Percentiles rank a stretch among this genome's conserved stretches.
phyloP scores from a whole-genome alignment of 2,329 filamentous ascomycete genomes.

The Claviceps spartinae region DNA sequence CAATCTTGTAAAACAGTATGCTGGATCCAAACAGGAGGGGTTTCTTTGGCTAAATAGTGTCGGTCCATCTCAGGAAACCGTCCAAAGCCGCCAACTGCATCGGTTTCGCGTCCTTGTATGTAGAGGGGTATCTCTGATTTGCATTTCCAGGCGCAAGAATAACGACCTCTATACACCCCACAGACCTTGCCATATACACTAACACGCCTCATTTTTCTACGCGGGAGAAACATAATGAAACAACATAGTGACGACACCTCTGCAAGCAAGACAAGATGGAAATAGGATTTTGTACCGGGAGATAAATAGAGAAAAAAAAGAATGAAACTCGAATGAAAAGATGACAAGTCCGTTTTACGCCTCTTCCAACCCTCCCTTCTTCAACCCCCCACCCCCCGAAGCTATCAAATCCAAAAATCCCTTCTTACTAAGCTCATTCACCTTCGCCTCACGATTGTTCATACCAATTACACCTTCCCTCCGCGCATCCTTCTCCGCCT shows the following conservation, averaged over 20 bases:
- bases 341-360: slow-evolving; percentile 16
- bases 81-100: neutral
- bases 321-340: neutral
- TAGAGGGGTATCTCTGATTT: slow-evolving; percentile 6
- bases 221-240: neutral
- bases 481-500: slow-evolving; percentile 57
- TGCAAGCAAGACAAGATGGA: neutral
- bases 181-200: slow-evolving; percentile 1
- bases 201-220: slow-evolving; percentile 15
- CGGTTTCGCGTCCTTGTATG: neutral
- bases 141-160: slow-evolving; percentile 6
- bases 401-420: slow-evolving; percentile 88
- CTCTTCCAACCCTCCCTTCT: slow-evolving; percentile 45
- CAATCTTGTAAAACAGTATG: slow-evolving; percentile 3
- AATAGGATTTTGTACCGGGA: neutral
- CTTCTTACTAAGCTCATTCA: slow-evolving; percentile 94
- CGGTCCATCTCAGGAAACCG: neutral
- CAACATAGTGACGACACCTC: neutral
- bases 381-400: slow-evolving; percentile 44
- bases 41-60: neutral
- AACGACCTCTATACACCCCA: slow-evolving; percentile 3
- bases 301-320: neutral
- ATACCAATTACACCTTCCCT: slow-evolving; percentile 67
- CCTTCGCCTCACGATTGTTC: slow-evolving; percentile 67
- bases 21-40: neutral